phyloP scores from a whole-genome alignment of 306 rosid genomes.

The Carpinus fangiana region DNA sequence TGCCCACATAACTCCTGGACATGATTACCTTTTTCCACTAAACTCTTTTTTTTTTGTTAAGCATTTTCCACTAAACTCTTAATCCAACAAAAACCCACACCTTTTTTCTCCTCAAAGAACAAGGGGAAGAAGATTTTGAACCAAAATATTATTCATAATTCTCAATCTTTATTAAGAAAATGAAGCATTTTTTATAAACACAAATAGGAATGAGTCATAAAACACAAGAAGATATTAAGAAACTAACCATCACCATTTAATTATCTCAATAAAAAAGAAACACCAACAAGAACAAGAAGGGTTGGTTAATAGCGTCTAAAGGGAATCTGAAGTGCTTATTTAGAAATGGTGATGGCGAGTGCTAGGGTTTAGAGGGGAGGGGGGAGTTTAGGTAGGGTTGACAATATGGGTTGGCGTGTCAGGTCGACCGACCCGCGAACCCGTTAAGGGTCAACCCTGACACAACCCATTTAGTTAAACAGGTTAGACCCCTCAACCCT shows the following conservation, averaged over 20 bases:
- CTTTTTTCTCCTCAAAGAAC: neutral
- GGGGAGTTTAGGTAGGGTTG: no score
- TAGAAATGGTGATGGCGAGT: no score
- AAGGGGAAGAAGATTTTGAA: neutral
- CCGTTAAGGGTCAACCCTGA: no score
- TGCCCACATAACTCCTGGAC: neutral
- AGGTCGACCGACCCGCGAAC: no score
- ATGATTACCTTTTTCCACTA: neutral
- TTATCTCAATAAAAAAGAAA: neutral
- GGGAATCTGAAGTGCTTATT: neutral
- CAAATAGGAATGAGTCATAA: neutral
- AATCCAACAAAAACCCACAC: neutral
- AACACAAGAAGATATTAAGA: neutral
- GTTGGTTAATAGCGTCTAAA: neutral
- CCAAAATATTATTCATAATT: neutral
- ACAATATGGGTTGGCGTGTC: no score
- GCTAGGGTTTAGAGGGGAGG: no score
- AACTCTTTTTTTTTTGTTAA: neutral
- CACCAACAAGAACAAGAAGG: neutral
- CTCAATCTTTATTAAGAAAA: neutral
- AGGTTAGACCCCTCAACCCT: no score
- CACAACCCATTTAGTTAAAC: no score
- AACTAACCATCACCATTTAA: neutral
- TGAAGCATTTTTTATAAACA: neutral
- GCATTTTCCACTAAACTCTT: neutral